Conservation (phyloP, 2,329 filamentous ascomycete species). For the Stromatinia cepivora region DNA sequence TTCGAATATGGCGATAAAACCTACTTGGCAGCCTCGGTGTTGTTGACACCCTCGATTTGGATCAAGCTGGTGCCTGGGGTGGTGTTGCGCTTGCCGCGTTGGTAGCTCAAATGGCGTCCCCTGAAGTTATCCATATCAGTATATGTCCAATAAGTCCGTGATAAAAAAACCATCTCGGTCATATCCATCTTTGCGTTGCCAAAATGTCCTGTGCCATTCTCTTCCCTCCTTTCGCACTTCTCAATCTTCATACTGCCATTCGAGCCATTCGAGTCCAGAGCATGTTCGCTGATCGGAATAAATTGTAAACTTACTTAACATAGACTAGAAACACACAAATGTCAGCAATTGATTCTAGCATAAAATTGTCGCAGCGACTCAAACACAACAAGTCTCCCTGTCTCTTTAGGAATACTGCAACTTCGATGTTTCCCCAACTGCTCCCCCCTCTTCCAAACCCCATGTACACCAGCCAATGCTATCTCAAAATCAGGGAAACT, state of each 20-base stretch:
- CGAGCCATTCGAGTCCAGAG: conserved; percentile 8
- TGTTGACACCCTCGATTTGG: conserved; percentile 98
- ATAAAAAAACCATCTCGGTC: not conserved
- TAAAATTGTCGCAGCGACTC: not conserved
- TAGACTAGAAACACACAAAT: conserved; percentile 61
- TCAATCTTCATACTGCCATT: not conserved
- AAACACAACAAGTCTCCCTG: not conserved
- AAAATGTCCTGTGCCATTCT: not conserved
- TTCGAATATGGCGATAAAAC: conserved; percentile 40
- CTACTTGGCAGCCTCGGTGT: conserved; percentile 83
- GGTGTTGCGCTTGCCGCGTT: conserved; percentile 89
- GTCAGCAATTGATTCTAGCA: conserved; percentile 36
- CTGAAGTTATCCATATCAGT: conserved; percentile 48
- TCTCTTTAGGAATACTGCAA: not conserved
- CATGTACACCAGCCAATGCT: not conserved
- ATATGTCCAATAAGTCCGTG: not conserved
- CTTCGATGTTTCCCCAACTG: not conserved
- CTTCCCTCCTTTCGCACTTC: not conserved
- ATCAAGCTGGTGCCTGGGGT: conserved; percentile 91
- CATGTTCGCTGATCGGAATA: conserved; percentile 10
- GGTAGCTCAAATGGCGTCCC: conserved; percentile 98
- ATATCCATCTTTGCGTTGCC: conserved; percentile 19
- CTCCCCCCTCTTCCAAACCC: not conserved
- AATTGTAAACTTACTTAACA: conserved; percentile 72
- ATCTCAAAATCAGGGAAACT: conserved; percentile 48